Evolutionary conservation across 1,139 yeast species (phyloP), one percentile per base, ranked within the genome.

Genomic region (Lodderomyces parapsilosis): DNA sequence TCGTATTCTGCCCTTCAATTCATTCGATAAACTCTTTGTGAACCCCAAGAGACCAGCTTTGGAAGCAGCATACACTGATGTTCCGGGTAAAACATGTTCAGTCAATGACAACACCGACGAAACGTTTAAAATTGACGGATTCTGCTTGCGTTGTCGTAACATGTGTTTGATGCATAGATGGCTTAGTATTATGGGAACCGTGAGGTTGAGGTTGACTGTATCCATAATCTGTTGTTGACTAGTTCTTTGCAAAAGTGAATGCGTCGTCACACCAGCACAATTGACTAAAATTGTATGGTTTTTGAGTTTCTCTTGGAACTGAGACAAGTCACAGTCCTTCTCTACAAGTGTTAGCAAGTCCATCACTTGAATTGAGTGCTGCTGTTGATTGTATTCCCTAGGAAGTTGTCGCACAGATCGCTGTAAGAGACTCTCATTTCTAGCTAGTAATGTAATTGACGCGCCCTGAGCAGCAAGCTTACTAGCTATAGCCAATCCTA

Each of bases 221-320:
- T 64, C 50, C 2, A 63, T 56, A 9, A 88, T 78, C 11, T 70
- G 70, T 0, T 64, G 58, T 0, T 63, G 56, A 1, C 73, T 49
- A 3, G 83, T 75, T 23, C 71, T 59, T 11, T 78, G 55, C 7
- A 87, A 63, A 15, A 90, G 63, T 0, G 76, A 64, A 32, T 76
- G 70, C 53, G 86, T 93, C 1, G 95, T 72, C 2, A 84, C 56
- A 0, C 98, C 98, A 0, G 96, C 96, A 62, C 93, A 81, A 56
- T 90, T 89, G 25, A 90, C 73, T 25, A 89, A 63, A 1, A 82
- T 74, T 28, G 77, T 71, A 4, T 42, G 41, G 7, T 44, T n/a
- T 17, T 31, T 38, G 10, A 39, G 18, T 4, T 9, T 18, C 2
- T 39, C 27, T 32, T 23, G 23, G 2, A 38, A 20, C 28, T 27